Evolutionary conservation across 331 rosid species (phyloP), one percentile per base, ranked within the genome.

Genomic region (Ulmus americana): DNA sequence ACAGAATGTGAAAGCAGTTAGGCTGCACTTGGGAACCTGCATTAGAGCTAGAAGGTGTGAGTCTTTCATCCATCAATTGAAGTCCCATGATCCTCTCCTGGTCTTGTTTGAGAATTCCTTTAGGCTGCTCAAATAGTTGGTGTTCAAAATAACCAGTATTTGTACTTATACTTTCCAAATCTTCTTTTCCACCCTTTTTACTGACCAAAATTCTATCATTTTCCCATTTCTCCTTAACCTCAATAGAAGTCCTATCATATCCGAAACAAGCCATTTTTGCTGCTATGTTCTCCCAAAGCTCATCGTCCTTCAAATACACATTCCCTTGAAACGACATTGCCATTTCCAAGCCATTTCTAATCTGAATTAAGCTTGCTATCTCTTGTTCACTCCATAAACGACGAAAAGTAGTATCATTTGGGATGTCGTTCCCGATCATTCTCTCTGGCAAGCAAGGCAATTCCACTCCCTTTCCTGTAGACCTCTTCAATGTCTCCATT

Each of bases 151-250:
- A 46, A 47, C n/a, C 11, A 47, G 14, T 4, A 5, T 14, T 14
- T 12, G 35, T 10, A 6, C 67, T 41, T 55, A 44, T 50, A 61
- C 67, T 67, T 70, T 81, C 83, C n/a, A 85, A 74, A 67, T 76
- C 85, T 67, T 88, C 92, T 82, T 77, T 88, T 10, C 97, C 62
- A 79, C 87, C 87, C 85, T 86, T 86, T 53, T 54, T 75, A 46
- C 35, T 77, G 45, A 77, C 54, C 69, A 71, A 59, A 53, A 53
- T 67, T 12, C 64, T 72, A 7, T 80, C 74, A 48, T 73, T 74
- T 59, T 75, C 85, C 88, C 92, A 77, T 70, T 88, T 87, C 42
- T 87, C 79, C 57, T 78, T 87, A 59, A 59, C 84, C 76, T 70
- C 71, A 64, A 72, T 63, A 69, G 76, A 79, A 65, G 64, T 78